Percentiles rank a stretch among this genome's conserved stretches.
Conservation (phyloP, 139 green algal species). For the Spirogloea muscicola region DNA sequence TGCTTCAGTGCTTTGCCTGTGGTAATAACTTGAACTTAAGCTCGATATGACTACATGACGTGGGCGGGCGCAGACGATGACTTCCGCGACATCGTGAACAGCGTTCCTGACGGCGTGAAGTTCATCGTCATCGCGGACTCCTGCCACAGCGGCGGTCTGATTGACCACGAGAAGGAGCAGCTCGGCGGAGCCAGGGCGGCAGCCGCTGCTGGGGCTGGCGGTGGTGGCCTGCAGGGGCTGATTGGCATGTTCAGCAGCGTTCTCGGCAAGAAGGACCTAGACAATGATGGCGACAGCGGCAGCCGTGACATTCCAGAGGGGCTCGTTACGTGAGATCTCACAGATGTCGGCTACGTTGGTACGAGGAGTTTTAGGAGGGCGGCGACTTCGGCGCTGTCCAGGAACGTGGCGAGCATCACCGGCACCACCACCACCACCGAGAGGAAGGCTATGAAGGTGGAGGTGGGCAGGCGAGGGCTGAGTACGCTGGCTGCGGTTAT, state of each 20-base stretch:
- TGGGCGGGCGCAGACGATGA: conserved; percentile 33
- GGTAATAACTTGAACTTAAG: too few relatives aligned
- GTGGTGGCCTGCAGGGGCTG: too few relatives aligned
- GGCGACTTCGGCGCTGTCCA: too few relatives aligned
- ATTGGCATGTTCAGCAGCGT: too few relatives aligned
- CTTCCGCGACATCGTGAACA: conserved; percentile 46
- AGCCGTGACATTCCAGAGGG: not conserved
- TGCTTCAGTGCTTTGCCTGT: too few relatives aligned
- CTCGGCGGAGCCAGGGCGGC: conserved; percentile 39
- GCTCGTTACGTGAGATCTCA: not conserved
- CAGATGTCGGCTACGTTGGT: not conserved
- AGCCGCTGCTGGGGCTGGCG: too few relatives aligned
- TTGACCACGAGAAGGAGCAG: conserved; percentile 58
- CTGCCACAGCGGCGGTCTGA: conserved; percentile 65
- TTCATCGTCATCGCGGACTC: conserved; percentile 72
- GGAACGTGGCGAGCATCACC: too few relatives aligned
- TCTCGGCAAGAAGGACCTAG: too few relatives aligned
- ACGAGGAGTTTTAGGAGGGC: not conserved
- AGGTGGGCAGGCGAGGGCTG: not conserved
- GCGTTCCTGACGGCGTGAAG: conserved; percentile 40
- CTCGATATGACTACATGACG: too few relatives aligned
- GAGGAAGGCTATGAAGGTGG: not conserved
- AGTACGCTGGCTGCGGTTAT: not conserved
- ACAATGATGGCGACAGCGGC: not conserved
- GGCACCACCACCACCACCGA: too few relatives aligned